Base-by-base conservation (phyloP, 805 yeast species). In the Priceomyces fermenticarens region DNA sequence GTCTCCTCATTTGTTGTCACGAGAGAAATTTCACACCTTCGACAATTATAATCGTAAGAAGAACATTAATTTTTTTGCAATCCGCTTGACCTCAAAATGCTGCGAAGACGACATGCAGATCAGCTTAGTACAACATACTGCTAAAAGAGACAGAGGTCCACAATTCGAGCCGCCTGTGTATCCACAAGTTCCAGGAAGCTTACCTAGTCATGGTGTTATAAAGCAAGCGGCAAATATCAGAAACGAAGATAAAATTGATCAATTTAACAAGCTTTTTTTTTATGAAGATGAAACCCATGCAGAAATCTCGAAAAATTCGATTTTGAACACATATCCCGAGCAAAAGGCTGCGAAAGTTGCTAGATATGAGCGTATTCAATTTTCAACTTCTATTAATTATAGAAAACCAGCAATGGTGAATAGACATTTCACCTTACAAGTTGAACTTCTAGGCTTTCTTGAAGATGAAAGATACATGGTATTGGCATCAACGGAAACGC, bases 81-180 rank as follows among this genome's bases (percentile, higher is more conserved):
- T 83, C 7, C 57, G 75, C 28, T 63, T 83, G 32, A 66, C 66
- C 5, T 73, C 86, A 1, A 73, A 63, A 45, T 77, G 80, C 46
- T 68, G 69, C 32, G 84, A 80, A 30, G 80, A 76, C 36, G 66
- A 62, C 20, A 53, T 65, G 0, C 62, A 63, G 10, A 75, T 80
- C 8, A 63, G 57, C 13, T 60, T 83, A 38, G 73, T 83, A 11
- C 88, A 84, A 49, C 88, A 82, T 52, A 84, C 89, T 0, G 83
- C 90, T 1, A 84, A 84, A 56, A 65, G 91, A 45, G 89, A 84
- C 48, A 69, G 75, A 45, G 89, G 88, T 0, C 88, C 88, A 0
- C 87, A 81, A 54, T 68, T 71, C 42, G 52, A 68, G 2, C 88
- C 90, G 0, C 78, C 80, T 2, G 58, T 73, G 3, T 71, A 67